phyloP scores from a whole-genome alignment of 768 basidiomycete genomes.

The Boletus sensibilis region DNA sequence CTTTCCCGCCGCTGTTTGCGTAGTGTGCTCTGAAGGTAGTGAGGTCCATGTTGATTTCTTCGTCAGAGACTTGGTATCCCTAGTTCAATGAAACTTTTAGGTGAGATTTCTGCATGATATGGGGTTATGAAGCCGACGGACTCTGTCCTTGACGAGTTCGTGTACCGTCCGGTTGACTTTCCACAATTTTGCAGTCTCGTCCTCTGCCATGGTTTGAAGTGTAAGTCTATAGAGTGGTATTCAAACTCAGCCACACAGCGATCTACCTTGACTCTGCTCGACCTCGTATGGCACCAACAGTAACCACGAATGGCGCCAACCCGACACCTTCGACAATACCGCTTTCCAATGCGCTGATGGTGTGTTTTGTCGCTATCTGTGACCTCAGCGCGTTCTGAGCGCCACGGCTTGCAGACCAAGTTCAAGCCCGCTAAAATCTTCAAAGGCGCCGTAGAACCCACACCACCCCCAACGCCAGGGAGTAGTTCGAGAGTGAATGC shows the following conservation, averaged over 20 bases:
- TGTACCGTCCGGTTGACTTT: slow-evolving; percentile 95
- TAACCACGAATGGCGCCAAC: slow-evolving; percentile 35
- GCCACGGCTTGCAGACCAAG: slow-evolving; percentile 47
- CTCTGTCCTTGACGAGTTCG: slow-evolving; percentile 94
- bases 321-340: slow-evolving; percentile 36
- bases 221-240: slow-evolving; percentile 33
- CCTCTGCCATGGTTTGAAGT: slow-evolving; percentile 58
- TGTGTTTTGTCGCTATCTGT: slow-evolving; percentile 23
- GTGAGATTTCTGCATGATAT: slow-evolving; percentile 17
- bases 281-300: slow-evolving; percentile 41
- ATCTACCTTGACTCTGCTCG: slow-evolving; percentile 5
- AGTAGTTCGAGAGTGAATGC: slow-evolving; percentile 34
- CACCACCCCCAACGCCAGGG: slow-evolving; percentile 47
- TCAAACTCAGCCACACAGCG: slow-evolving; percentile 53
- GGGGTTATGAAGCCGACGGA: slow-evolving; percentile 34
- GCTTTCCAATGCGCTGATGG: slow-evolving; percentile 53
- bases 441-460: slow-evolving; percentile 70
- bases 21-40: slow-evolving; percentile 72
- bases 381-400: neutral
- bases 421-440: slow-evolving; percentile 90
- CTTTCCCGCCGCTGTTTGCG: slow-evolving; percentile 66
- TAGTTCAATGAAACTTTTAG: slow-evolving; percentile 34
- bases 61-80: slow-evolving; percentile 93
- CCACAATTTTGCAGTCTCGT: slow-evolving; percentile 89
- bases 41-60: slow-evolving; percentile 90